phyloP scores from a whole-genome alignment of 2,329 filamentous ascomycete genomes.

The Diaporthe eres region DNA sequence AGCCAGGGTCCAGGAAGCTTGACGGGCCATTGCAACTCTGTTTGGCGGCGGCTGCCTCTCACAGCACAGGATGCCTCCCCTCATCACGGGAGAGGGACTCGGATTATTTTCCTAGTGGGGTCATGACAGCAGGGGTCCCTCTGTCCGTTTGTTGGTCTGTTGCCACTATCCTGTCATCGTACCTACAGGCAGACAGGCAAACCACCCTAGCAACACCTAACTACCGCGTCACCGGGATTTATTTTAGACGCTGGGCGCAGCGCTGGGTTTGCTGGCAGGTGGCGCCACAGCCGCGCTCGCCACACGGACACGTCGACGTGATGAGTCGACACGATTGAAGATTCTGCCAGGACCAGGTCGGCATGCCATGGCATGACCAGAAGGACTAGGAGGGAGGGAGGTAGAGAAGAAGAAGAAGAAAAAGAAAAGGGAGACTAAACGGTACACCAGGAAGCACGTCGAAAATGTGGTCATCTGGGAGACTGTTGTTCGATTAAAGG shows the following conservation, averaged over 20 bases:
- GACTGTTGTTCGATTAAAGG: neutral
- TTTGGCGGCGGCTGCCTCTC: conserved; percentile 23
- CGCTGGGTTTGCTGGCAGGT: neutral
- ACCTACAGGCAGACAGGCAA: neutral
- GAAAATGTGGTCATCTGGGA: neutral
- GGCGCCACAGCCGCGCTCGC: conserved; percentile 30
- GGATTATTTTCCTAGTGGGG: conserved; percentile 18
- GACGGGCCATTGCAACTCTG: neutral
- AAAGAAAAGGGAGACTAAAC: neutral
- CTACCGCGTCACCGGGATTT: conserved; percentile 13
- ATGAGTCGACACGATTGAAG: neutral
- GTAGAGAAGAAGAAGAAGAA: neutral
- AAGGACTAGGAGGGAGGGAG: neutral
- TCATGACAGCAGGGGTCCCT: neutral
- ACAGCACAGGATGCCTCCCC: conserved; percentile 4
- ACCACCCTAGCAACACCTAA: neutral
- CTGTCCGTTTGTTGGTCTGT: neutral
- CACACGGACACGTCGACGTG: conserved; percentile 16
- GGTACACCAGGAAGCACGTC: neutral
- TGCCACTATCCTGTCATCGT: conserved; percentile 1
- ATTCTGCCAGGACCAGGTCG: neutral
- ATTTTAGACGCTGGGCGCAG: conserved; percentile 14
- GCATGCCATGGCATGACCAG: neutral
- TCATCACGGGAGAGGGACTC: neutral
- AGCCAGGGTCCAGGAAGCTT: conserved; percentile 21